Evolutionary conservation across 495 filamentous ascomycete genomes (phyloP).

Genomic region (Penicillium lagena): DNA sequence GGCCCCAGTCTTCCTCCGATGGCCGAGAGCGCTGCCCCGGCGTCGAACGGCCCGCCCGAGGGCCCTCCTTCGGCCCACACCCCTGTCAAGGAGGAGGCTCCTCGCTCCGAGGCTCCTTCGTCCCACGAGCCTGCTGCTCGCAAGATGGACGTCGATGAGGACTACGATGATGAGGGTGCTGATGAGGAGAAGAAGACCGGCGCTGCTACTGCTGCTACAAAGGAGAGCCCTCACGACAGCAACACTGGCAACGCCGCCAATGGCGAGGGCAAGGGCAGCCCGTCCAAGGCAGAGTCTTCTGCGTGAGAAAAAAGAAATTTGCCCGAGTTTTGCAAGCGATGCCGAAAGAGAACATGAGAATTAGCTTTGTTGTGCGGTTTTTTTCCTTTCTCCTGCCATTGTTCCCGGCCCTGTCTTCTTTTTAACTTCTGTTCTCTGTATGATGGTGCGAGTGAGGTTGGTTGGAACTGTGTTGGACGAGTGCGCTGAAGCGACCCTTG

Average conservation of each 20-base stretch:
- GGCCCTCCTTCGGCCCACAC: slow-evolving; percentile 38
- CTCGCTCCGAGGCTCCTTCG: slow-evolving; percentile 49
- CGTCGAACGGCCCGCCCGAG: slow-evolving; percentile 55
- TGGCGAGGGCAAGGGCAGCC: slow-evolving; percentile 20
- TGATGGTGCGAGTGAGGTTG: slow-evolving; percentile 16
- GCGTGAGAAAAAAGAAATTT: slow-evolving; percentile 13
- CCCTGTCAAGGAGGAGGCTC: slow-evolving; percentile 38
- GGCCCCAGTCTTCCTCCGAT: slow-evolving; percentile 49
- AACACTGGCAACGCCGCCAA: slow-evolving; percentile 24
- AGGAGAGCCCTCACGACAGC: slow-evolving; percentile 39
- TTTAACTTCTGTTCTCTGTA: slow-evolving; percentile 21
- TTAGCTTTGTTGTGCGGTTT: too few relatives aligned
- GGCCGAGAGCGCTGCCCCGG: slow-evolving; percentile 44
- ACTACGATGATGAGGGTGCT: slow-evolving; percentile 83
- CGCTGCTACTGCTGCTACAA: slow-evolving; percentile 18
- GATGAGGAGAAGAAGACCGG: slow-evolving; percentile 62
- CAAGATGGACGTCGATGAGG: slow-evolving; percentile 96
- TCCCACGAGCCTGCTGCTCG: slow-evolving; percentile 75
- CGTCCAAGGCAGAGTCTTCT: slow-evolving; percentile 26
- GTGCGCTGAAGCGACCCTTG: slow-evolving; percentile 10
- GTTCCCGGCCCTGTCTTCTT: not conserved
- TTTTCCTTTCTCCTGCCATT: slow-evolving; percentile 3
- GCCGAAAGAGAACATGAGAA: too few relatives aligned
- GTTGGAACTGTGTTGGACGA: slow-evolving; percentile 3
- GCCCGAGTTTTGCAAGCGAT: too few relatives aligned